A percentile compares a stretch with the other conserved stretches of the same genome.
phyloP scores from a whole-genome alignment of 2,329 filamentous ascomycete species.

The Cordyceps fumosorosea region DNA sequence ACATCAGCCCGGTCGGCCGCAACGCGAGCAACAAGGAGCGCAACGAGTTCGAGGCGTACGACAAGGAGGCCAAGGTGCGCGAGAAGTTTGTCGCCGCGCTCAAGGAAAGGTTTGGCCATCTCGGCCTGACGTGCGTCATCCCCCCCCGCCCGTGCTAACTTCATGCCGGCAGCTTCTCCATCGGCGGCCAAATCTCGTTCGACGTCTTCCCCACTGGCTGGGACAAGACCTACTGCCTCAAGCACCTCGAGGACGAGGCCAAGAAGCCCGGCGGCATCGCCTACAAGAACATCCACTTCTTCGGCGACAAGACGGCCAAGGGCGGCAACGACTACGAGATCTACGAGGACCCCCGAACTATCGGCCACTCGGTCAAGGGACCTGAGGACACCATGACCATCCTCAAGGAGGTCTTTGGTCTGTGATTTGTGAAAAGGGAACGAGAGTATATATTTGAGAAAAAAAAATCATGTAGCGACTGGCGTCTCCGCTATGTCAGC shows the following conservation, averaged over 20 bases:
- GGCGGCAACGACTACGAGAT: conserved; percentile 98
- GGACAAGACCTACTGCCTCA: conserved; percentile 97
- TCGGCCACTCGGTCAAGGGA: conserved; percentile 74
- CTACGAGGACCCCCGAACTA: conserved; percentile 71
- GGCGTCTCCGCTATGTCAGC: too few relatives aligned
- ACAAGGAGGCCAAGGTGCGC: conserved; percentile 70
- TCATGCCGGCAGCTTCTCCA: conserved; percentile 61
- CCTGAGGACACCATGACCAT: conserved; percentile 77
- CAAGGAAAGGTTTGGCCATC: conserved; percentile 73
- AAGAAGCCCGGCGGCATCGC: conserved; percentile 60
- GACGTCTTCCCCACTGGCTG: conserved; percentile 95
- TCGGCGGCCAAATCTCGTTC: conserved; percentile 96
- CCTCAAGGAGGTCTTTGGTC: conserved; percentile 72
- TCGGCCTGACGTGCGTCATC: conserved; percentile 69
- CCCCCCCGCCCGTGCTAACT: background rate
- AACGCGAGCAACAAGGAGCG: conserved; percentile 80
- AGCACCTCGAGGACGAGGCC: conserved; percentile 77
- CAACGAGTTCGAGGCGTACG: conserved; percentile 73
- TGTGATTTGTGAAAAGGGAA: conserved; percentile 33
- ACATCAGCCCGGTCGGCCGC: conserved; percentile 74
- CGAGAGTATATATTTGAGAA: too few relatives aligned
- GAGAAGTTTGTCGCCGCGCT: conserved; percentile 69
- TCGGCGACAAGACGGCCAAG: conserved; percentile 87
- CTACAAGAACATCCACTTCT: conserved; percentile 92
- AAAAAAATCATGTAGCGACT: too few relatives aligned